A percentile compares a stretch with the other conserved stretches of the same genome.
phyloP scores from a whole-genome alignment of 805 yeast genomes.

The Kuraishia borneana region DNA sequence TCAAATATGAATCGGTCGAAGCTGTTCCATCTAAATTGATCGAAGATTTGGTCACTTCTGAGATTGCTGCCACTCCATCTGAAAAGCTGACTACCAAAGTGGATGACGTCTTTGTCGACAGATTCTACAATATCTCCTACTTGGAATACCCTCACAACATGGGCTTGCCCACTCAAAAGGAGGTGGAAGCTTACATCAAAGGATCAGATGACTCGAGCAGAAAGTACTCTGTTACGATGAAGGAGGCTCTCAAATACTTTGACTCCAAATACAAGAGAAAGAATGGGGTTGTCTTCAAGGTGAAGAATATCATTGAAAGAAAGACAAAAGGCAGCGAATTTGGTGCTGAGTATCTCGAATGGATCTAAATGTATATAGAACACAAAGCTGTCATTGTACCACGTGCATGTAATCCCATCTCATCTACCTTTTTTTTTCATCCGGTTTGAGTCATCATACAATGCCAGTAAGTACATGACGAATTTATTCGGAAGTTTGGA shows the following conservation, averaged over 20 bases:
- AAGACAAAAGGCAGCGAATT: slow-evolving; percentile 35
- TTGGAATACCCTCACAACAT: slow-evolving; percentile 46
- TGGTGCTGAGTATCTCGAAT: slow-evolving; percentile 32
- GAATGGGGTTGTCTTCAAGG: slow-evolving; percentile 52
- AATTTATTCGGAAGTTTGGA: too few species aligned
- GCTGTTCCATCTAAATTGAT: slow-evolving; percentile 57
- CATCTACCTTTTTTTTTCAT: not conserved
- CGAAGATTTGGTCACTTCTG: slow-evolving; percentile 40
- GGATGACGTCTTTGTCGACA: slow-evolving; percentile 1
- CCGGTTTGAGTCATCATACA: not conserved
- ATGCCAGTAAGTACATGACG: too few species aligned
- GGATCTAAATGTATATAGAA: slow-evolving; percentile 17
- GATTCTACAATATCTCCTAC: slow-evolving; percentile 21
- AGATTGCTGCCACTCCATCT: slow-evolving; percentile 34
- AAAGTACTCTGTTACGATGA: slow-evolving; percentile 55
- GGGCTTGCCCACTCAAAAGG: slow-evolving; percentile 71
- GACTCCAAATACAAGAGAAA: slow-evolving; percentile 33
- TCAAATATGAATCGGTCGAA: slow-evolving; percentile 35
- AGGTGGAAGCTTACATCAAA: slow-evolving; percentile 52
- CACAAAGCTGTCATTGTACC: slow-evolving; percentile 8
- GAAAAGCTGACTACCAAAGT: slow-evolving; percentile 18
- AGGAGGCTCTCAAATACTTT: slow-evolving; percentile 61
- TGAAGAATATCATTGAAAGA: slow-evolving; percentile 46
- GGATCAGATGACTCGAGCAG: slow-evolving; percentile 60
- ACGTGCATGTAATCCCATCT: not conserved